Evolutionary conservation across 2,329 filamentous ascomycete genomes (phyloP), one percentile per base, ranked within the genome.

Genomic region (Dactylellina sp.): DNA sequence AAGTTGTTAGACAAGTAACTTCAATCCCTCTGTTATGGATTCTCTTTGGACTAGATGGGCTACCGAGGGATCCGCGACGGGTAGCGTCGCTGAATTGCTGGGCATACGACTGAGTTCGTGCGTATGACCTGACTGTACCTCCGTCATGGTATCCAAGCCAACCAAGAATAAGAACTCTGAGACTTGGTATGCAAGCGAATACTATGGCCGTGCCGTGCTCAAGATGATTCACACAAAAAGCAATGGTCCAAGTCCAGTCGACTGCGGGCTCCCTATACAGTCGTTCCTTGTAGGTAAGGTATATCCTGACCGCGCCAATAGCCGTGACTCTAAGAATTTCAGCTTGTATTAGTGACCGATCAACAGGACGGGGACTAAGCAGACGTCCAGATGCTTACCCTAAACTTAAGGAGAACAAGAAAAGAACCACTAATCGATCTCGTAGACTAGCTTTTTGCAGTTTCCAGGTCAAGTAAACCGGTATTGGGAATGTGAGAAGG

Each of bases 171-270:
- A 74, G 61, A 42, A 74, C 40, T 20, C 70, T 55, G 7, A 74
- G 61, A 49, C 70, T 74, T 28, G 70, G 70, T 14, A 74, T 25
- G 12, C 70, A 74, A 22, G 70, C 70, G n/a, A 74, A 74, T 7
- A 74, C 66, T 47, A 74, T 74, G 14, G 70, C 70, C 70, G 66
- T 74, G 2, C 70, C 70, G 32, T 74, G 70, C 20, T 74, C 70
- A 6, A 74, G 55, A 22, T 74, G 70, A 32, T 74, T 74, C 16
- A 74, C 70, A 44, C 70, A 74, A 47, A 74, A 74, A 4, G 70
- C 55, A 28, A 74, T 74, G 16, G 55, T 62, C 70, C 70, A 74
- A 9, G 70, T 74, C 70, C 70, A 74, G 39, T 74, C 70, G 7
- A 74, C 55, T 16, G 52, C 55, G 11, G 56, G 39, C 12, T 66